These are phyloP conservation scores for Echeveria elegans DNA, from an alignment of 164 flowering plant species.

Conservation along the genomic window DNA sequence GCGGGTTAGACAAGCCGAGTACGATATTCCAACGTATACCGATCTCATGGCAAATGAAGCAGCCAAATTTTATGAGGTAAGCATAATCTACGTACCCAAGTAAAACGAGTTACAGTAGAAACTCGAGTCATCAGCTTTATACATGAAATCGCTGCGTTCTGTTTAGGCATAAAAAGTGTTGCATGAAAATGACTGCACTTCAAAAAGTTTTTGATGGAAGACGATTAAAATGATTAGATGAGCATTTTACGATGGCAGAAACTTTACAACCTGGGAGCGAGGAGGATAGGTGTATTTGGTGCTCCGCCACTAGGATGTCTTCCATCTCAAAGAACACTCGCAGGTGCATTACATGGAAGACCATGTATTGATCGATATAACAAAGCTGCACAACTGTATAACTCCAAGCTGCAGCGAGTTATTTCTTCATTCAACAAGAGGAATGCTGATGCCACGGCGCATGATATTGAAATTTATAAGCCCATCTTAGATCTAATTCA, in stretches of 20 bases:
- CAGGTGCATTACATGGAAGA: conserved; percentile 23
- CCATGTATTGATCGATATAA: conserved; percentile 18
- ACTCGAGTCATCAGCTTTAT: too few species aligned
- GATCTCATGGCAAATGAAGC: conserved; percentile 18
- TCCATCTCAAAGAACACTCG: conserved; percentile 35
- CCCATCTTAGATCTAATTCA: conserved; percentile 27
- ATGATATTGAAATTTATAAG: conserved; percentile 23
- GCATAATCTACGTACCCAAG: too few species aligned
- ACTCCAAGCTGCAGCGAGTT: conserved; percentile 19
- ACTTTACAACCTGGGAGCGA: conserved; percentile 22
- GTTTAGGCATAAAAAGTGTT: too few species aligned
- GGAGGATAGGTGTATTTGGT: conserved; percentile 26
- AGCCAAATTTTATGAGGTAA: conserved; percentile 20
- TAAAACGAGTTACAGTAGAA: too few species aligned
- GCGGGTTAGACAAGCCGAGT: background rate
- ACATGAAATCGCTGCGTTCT: too few species aligned
- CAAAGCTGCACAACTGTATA: conserved; percentile 21
- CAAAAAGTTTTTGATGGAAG: too few species aligned
- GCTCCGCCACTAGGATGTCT: conserved; percentile 37
- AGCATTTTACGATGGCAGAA: conserved; percentile 18
- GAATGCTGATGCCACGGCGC: conserved; percentile 3
- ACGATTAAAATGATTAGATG: too few species aligned
- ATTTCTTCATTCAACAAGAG: conserved; percentile 9
- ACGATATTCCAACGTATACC: conserved; percentile 20
- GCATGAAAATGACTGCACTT: too few species aligned